Evolutionary conservation across 371 early-diverging fungal genomes (phyloP).

Genomic region (Rhizopus stolonifer): DNA sequence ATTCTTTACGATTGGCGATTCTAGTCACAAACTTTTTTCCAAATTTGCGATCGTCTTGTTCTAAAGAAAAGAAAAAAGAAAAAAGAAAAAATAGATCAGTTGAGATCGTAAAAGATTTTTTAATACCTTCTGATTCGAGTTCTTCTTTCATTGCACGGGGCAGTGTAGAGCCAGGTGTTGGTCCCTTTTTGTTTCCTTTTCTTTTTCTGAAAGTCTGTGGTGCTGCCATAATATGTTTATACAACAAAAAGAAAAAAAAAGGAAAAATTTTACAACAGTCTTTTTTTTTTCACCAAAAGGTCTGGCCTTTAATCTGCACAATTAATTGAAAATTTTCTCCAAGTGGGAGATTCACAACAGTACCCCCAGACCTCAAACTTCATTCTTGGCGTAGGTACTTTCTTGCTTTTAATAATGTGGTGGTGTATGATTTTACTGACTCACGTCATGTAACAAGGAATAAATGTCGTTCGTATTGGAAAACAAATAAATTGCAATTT

Average conservation of each 20-base stretch:
- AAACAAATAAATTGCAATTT: no score
- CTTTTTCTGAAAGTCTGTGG: not conserved
- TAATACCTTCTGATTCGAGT: constrained; percentile 33
- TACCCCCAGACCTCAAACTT: no score
- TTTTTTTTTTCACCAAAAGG: no score
- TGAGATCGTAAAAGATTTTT: not conserved
- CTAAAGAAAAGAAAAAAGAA: constrained; percentile 5
- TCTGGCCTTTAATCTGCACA: no score
- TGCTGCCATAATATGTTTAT: not conserved
- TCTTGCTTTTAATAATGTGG: no score
- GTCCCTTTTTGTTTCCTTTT: not conserved
- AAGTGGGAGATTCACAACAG: no score
- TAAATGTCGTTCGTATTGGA: no score
- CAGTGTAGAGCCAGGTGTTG: constrained; percentile 33
- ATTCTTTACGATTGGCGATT: constrained; percentile 32
- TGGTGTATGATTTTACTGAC: no score
- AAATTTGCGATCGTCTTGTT: constrained; percentile 41
- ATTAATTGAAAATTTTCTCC: no score
- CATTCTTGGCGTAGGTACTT: no score
- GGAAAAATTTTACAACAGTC: not conserved
- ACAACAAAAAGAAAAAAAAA: not conserved
- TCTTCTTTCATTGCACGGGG: constrained; percentile 39
- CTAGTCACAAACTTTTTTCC: constrained; percentile 30
- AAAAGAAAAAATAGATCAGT: not conserved
- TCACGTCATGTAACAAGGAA: no score